Percentiles rank a stretch among this genome's conserved stretches.
Conservation (phyloP, 805 yeast species). For the Candida golubevii region DNA sequence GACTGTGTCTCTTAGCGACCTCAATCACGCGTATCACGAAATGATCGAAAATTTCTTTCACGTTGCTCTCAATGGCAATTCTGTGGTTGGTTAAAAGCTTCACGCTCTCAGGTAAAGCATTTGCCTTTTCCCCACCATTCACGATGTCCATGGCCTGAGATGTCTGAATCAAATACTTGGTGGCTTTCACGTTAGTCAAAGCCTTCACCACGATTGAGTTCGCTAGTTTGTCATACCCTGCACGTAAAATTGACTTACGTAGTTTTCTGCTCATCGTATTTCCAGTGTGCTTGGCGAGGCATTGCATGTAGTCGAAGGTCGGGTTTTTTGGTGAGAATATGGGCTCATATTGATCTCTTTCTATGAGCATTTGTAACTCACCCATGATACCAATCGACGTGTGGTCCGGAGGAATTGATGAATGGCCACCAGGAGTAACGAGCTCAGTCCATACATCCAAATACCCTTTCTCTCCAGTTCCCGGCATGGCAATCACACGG, state of each 20-base stretch:
- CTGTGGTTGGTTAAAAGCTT: conserved; percentile 58
- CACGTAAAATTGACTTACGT: conserved; percentile 27
- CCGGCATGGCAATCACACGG: conserved; percentile 51
- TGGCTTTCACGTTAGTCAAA: conserved; percentile 17
- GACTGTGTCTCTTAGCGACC: conserved; percentile 44
- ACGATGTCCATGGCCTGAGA: conserved; percentile 67
- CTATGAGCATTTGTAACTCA: conserved; percentile 18
- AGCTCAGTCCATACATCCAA: conserved; percentile 40
- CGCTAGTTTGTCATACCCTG: conserved; percentile 32
- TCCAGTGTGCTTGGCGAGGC: conserved; percentile 21
- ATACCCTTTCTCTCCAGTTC: conserved; percentile 44
- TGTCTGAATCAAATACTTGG: conserved; percentile 48
- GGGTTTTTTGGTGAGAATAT: conserved; percentile 24
- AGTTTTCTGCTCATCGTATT: conserved; percentile 10
- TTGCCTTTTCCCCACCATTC: conserved; percentile 69
- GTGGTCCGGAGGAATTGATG: conserved; percentile 28
- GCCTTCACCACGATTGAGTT: conserved; percentile 31
- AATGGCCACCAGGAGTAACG: conserved; percentile 28
- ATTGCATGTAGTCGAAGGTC: conserved; percentile 24
- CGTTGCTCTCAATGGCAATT: conserved; percentile 52
- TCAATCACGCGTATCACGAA: conserved; percentile 31
- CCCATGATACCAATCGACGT: conserved; percentile 28
- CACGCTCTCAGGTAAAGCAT: conserved; percentile 70
- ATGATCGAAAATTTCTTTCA: conserved; percentile 38
- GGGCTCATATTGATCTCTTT: conserved; percentile 18